phyloP scores from a whole-genome alignment of 352 stramenopile species.

The Phytophthora palmivora region DNA sequence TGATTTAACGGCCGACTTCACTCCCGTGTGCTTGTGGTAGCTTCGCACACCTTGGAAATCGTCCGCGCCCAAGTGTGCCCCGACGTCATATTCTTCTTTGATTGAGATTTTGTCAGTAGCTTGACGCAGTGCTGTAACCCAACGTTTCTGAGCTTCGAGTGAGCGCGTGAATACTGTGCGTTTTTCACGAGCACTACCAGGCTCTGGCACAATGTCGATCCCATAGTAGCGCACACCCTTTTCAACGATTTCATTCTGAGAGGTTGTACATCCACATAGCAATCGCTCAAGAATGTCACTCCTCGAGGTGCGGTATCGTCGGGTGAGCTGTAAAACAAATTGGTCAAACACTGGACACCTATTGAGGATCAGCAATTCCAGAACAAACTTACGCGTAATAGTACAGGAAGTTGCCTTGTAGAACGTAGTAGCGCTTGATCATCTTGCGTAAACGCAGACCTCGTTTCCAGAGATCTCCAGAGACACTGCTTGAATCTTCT shows the following conservation, averaged over 20 bases:
- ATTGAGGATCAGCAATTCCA: neutral
- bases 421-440: constrained; percentile 87
- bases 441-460: constrained; percentile 84
- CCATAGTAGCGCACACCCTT: constrained; percentile 87
- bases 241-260: constrained; percentile 67
- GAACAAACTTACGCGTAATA: constrained; percentile 72
- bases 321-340: constrained; percentile 41
- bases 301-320: constrained; percentile 76
- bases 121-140: constrained; percentile 74
- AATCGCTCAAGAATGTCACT: constrained; percentile 83
- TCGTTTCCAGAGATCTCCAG: constrained; percentile 79
- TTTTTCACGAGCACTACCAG: constrained; percentile 69
- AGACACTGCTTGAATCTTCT: constrained; percentile 48
- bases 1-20: constrained; percentile 92
- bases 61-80: constrained; percentile 87
- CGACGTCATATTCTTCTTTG: constrained; percentile 91
- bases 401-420: constrained; percentile 91
- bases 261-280: constrained; percentile 74
- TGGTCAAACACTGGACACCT: too few relatives aligned
- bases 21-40: constrained; percentile 64
- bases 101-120: constrained; percentile 91
- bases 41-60: constrained; percentile 91
- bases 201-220: constrained; percentile 87
- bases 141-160: constrained; percentile 77
- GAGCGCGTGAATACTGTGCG: constrained; percentile 87